A percentile compares a stretch with the other conserved stretches of the same genome.
These are phyloP conservation scores for Curvularia sp. DNA, from an alignment of 2,329 filamentous ascomycete species.

Conservation along the genomic window DNA sequence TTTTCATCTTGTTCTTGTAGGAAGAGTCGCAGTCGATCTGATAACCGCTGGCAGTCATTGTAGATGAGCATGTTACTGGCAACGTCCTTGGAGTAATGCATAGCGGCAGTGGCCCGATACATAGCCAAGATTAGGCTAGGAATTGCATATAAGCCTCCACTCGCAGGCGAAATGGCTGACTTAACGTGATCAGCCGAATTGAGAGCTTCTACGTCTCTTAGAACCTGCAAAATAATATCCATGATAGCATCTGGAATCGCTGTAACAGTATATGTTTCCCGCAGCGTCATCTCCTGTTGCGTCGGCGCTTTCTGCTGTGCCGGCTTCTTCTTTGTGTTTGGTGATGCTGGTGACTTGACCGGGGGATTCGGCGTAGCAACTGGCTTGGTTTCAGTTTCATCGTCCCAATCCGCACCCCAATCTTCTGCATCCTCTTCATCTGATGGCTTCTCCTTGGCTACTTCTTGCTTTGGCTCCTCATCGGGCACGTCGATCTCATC, in stretches of 20 bases:
- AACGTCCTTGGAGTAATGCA: slow-evolving; percentile 70
- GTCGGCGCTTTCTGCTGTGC: slow-evolving; percentile 31
- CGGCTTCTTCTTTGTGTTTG: slow-evolving; percentile 42
- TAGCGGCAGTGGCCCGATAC: slow-evolving; percentile 77
- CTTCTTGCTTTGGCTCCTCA: slow-evolving; percentile 29
- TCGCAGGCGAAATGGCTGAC: slow-evolving; percentile 70
- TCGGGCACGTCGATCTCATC: slow-evolving; percentile 47
- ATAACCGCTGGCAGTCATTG: slow-evolving; percentile 67
- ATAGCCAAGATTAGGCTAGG: slow-evolving; percentile 78
- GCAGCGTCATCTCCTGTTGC: slow-evolving; percentile 74
- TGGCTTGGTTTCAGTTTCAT: slow-evolving; percentile 58
- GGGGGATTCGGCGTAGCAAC: slow-evolving; percentile 17
- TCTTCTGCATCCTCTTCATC: slow-evolving; percentile 64
- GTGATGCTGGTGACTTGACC: slow-evolving; percentile 35
- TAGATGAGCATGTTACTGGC: slow-evolving; percentile 69
- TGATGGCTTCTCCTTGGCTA: slow-evolving; percentile 46
- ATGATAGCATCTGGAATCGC: slow-evolving; percentile 83
- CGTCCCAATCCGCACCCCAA: slow-evolving; percentile 78
- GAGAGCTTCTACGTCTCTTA: slow-evolving; percentile 60
- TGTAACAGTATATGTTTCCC: slow-evolving; percentile 87
- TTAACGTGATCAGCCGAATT: slow-evolving; percentile 56
- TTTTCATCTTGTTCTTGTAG: slow-evolving; percentile 53
- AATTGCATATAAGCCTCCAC: slow-evolving; percentile 72
- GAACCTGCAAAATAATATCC: slow-evolving; percentile 64
- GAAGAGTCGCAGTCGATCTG: slow-evolving; percentile 60